A percentile compares a stretch with the other conserved stretches of the same genome.
Conservation (phyloP, 2,329 filamentous ascomycete genomes). For the Aspergillus hiratsukae region DNA sequence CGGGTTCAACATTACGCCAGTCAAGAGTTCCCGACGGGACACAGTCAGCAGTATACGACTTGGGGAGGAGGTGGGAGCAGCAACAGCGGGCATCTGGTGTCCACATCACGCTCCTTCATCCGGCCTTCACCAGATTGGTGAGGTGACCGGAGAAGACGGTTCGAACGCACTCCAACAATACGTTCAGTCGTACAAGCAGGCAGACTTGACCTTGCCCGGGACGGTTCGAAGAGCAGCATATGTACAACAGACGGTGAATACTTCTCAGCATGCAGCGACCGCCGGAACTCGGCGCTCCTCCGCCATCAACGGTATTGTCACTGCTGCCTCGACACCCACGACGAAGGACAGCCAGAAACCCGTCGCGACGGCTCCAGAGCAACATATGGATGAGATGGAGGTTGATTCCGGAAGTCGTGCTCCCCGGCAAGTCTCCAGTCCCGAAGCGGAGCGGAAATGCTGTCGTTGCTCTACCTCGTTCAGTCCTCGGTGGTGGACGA, state of each 20-base stretch:
- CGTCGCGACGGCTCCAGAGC: constrained; percentile 16
- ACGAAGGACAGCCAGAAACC: constrained; percentile 23
- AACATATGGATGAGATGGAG: constrained; percentile 25
- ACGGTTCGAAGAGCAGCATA: constrained; percentile 90
- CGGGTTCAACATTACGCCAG: constrained; percentile 83
- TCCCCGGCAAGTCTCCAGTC: constrained; percentile 14
- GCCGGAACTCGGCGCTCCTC: constrained; percentile 53
- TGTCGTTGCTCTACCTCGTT: constrained; percentile 36
- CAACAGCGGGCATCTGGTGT: constrained; percentile 86
- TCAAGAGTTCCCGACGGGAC: constrained; percentile 84
- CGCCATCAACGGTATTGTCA: constrained; percentile 41
- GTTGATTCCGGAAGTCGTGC: constrained; percentile 25
- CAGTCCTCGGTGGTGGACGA: constrained; percentile 58
- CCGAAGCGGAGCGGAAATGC: constrained; percentile 31
- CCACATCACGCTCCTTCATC: constrained; percentile 77
- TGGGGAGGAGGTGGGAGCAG: constrained; percentile 73
- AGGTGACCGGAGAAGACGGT: constrained; percentile 66
- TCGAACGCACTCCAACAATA: constrained; percentile 80
- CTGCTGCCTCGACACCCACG: constrained; percentile 7
- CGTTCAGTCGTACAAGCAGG: constrained; percentile 87
- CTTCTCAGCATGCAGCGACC: constrained; percentile 24
- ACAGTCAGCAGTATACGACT: constrained; percentile 74
- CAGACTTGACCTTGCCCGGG: constrained; percentile 82
- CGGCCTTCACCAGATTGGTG: constrained; percentile 72
- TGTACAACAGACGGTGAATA: constrained; percentile 39